Evolutionary conservation across 768 basidiomycete species (phyloP).

Genomic region (Termitomyces heimii): DNA sequence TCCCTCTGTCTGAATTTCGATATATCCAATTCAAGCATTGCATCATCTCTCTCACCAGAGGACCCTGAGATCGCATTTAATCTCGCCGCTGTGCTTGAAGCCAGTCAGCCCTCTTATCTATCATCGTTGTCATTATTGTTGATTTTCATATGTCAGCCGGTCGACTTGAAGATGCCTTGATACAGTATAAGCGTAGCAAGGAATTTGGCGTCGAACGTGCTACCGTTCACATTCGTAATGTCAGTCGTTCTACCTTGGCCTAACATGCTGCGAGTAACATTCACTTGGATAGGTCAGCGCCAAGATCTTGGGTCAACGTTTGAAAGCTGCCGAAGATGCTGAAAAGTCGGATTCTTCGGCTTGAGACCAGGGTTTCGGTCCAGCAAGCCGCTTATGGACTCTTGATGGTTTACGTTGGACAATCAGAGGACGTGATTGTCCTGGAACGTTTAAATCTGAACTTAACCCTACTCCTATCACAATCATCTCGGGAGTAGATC

Average conservation of each 20-base stretch:
- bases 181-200: constrained; percentile 76
- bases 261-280: constrained; percentile 8
- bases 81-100: constrained; percentile 86
- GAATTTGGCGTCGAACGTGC: constrained; percentile 78
- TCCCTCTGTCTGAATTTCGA: constrained; percentile 22
- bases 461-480: background rate
- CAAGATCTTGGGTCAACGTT: constrained; percentile 63
- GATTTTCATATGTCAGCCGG: constrained; percentile 46
- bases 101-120: constrained; percentile 46
- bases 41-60: constrained; percentile 76
- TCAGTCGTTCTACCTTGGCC: constrained; percentile 24
- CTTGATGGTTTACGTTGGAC: background rate
- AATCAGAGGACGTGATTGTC: constrained; percentile 23
- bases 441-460: constrained; percentile 7
- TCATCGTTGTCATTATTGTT: constrained; percentile 15
- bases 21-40: constrained; percentile 51
- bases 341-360: constrained; percentile 29
- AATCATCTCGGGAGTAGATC: background rate
- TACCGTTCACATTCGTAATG: constrained; percentile 78
- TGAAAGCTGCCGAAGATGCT: constrained; percentile 41
- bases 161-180: constrained; percentile 72
- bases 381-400: background rate
- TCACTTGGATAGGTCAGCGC: constrained; percentile 58
- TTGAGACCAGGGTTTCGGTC: constrained; percentile 15
- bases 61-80: constrained; percentile 93